Base-by-base conservation (phyloP, 2,329 filamentous ascomycete species). In the Fusarium coicis region DNA sequence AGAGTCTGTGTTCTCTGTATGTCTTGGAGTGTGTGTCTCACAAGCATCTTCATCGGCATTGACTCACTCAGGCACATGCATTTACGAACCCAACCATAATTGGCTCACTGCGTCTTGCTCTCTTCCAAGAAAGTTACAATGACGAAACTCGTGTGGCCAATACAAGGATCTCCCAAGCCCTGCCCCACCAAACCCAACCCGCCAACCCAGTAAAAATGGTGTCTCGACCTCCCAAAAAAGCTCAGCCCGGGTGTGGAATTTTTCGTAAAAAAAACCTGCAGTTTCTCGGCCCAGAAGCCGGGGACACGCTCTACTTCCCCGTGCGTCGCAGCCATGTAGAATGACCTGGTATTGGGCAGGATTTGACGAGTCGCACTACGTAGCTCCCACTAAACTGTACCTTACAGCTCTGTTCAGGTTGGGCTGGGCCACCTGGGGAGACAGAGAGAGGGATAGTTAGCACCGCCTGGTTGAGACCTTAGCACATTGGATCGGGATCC, bases 121-220 rank as follows among this genome's bases (percentile, higher is more conserved):
- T 34, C 11, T 15, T 34, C 47, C 30, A 50, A 50, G 30, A 50
- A 34, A 67, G 42, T 28, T 61, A 73, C 74, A 71, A 77, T 75
- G 75, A 76, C 76, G 75, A 66, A 72, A 74, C 74, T 59, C 57
- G 62, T 74, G 67, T 76, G 71, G 68, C 64, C 70, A 30, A 46
- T 49, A 59, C 65, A 75, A 69, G 73, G 73, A 71, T 67, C 68
- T 50, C 57, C 49, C 50, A 54, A 73, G 66, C 73, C 67, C 66
- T 70, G 75, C 64, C 69, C 75, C 75, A 67, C 72, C 50, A 65
- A 54, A 66, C 49, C 50, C 59, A 61, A 46, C n/a, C 4, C 30
- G 42, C 43, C 30, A 66, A 42, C 40, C 68, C 68, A 72, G 57
- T 63, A 49, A 59, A 39, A 39, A 37, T 16, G 34, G 23, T 28